phyloP scores from a whole-genome alignment of 331 rosid species.

The Quercus phellos region DNA sequence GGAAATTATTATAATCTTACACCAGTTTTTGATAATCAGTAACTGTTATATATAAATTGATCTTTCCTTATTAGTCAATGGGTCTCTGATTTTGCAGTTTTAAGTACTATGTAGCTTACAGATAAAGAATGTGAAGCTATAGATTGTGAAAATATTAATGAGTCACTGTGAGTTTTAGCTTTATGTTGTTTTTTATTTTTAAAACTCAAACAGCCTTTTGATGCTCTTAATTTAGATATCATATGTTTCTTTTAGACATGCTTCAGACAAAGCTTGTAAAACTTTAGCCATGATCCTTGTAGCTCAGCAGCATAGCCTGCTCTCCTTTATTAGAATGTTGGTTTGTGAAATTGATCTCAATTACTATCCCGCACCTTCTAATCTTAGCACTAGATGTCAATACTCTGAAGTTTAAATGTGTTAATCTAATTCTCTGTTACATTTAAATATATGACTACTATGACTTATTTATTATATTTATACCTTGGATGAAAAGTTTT shows the following conservation, averaged over 20 bases:
- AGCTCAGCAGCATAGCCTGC: no score
- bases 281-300: background rate
- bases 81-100: background rate
- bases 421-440: no score
- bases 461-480: background rate
- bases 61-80: background rate
- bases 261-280: background rate
- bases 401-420: no score
- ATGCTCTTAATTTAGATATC: background rate
- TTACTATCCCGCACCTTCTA: no score
- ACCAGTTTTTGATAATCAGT: background rate
- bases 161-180: background rate
- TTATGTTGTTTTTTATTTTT: background rate
- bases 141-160: background rate
- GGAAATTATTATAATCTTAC: background rate
- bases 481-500: background rate
- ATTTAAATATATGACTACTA: no score
- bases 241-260: background rate
- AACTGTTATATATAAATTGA: background rate
- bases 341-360: no score
- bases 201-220: background rate
- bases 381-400: no score
- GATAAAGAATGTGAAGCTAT: background rate
- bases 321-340: no score
- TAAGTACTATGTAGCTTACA: background rate